Evolutionary conservation across 2,329 filamentous ascomycete species (phyloP).

Genomic region (Lecanoromycetidae sp.): DNA sequence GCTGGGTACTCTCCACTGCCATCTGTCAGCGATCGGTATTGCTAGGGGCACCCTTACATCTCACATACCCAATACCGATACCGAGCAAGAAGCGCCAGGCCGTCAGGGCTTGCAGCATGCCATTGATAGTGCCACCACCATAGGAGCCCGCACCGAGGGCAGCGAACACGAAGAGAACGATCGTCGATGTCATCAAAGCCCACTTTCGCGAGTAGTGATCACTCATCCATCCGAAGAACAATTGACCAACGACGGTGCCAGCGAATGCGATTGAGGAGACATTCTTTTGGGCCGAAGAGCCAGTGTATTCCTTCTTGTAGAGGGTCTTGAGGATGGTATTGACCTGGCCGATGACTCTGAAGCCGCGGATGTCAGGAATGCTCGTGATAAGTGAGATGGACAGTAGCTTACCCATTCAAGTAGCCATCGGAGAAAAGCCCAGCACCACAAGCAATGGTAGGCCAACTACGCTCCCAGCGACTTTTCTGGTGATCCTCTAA

Average conservation of each 20-base stretch:
- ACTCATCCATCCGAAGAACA: conserved; percentile 66
- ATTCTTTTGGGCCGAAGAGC: conserved; percentile 58
- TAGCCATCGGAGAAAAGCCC: conserved; percentile 89
- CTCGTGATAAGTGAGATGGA: not conserved
- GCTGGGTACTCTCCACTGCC: conserved; percentile 59
- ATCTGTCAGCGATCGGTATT: conserved; percentile 6
- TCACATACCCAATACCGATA: conserved; percentile 60
- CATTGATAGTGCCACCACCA: conserved; percentile 53
- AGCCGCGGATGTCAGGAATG: conserved; percentile 1
- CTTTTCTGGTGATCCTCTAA: conserved; percentile 14
- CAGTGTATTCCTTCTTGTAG: conserved; percentile 58
- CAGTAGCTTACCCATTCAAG: conserved; percentile 51
- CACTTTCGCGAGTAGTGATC: conserved; percentile 79
- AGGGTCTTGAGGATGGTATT: conserved; percentile 60
- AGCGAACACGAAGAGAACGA: conserved; percentile 76
- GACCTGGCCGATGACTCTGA: conserved; percentile 72
- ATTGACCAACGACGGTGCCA: conserved; percentile 71
- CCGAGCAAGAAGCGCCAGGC: conserved; percentile 76
- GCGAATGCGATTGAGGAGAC: conserved; percentile 75
- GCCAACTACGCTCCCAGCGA: conserved; percentile 48
- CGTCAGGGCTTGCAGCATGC: conserved; percentile 65
- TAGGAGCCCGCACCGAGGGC: conserved; percentile 68
- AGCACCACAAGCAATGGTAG: conserved; percentile 77
- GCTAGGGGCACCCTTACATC: not conserved
- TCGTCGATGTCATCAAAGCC: conserved; percentile 66